Conservation (phyloP, 306 rosid species). For the Luffa acutangula region DNA sequence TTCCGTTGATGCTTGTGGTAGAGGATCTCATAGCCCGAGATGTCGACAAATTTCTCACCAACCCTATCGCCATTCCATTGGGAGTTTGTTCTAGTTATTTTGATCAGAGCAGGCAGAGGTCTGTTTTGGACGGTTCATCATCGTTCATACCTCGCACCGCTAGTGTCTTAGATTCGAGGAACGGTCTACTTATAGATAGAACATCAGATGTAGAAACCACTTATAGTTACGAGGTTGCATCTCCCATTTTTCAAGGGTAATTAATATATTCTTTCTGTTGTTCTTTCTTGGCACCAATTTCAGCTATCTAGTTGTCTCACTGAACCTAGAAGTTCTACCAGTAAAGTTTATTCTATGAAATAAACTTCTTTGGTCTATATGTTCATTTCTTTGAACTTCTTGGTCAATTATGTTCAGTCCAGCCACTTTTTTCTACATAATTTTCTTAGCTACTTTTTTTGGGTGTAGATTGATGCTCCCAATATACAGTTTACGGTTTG, state of each 20-base stretch:
- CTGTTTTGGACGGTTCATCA: slow-evolving; percentile 17
- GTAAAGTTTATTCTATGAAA: neutral
- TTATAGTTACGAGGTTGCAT: slow-evolving; percentile 5
- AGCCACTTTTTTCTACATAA: neutral
- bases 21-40: slow-evolving; percentile 61
- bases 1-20: slow-evolving; percentile 30
- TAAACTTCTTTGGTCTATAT: neutral
- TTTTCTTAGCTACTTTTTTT: slow-evolving; percentile 10
- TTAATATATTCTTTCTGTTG: neutral
- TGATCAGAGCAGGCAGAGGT: slow-evolving; percentile 10
- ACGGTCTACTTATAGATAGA: slow-evolving; percentile 11
- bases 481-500: slow-evolving; percentile 32
- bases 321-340: neutral
- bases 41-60: slow-evolving; percentile 17
- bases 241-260: slow-evolving; percentile 35
- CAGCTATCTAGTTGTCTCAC: neutral
- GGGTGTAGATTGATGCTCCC: slow-evolving; percentile 51
- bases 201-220: slow-evolving; percentile 16
- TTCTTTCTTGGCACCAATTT: neutral
- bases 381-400: neutral
- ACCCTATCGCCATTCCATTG: slow-evolving; percentile 17
- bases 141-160: slow-evolving; percentile 14
- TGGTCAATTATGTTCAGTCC: neutral
- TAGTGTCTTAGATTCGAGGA: slow-evolving; percentile 15
- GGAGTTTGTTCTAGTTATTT: slow-evolving; percentile 18